A percentile compares a stretch with the other conserved stretches of the same genome.
These are phyloP conservation scores for Russula compacta DNA, from an alignment of 768 basidiomycete species.

Conservation along the genomic window DNA sequence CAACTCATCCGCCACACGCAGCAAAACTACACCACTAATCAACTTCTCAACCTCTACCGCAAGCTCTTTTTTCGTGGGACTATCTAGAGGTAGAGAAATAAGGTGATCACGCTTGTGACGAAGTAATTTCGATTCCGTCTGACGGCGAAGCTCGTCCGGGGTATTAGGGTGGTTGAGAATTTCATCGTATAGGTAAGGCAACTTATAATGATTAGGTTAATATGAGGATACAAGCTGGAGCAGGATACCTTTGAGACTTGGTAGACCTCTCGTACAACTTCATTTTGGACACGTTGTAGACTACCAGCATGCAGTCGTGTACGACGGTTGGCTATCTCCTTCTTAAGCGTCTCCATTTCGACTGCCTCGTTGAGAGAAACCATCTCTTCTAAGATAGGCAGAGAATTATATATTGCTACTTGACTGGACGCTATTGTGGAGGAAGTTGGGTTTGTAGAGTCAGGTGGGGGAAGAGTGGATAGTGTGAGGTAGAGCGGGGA, in stretches of 20 bases:
- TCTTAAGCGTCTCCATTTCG: conserved; percentile 48
- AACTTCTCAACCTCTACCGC: conserved; percentile 62
- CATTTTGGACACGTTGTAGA: conserved; percentile 48
- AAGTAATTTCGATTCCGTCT: conserved; percentile 68
- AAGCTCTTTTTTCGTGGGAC: conserved; percentile 35
- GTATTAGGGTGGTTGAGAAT: conserved; percentile 76
- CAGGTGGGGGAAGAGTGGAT: conserved; percentile 58
- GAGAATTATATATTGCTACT: conserved; percentile 54
- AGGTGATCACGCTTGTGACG: conserved; percentile 53
- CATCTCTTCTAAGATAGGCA: conserved; percentile 67
- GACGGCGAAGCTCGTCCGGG: conserved; percentile 67
- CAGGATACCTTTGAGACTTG: conserved; percentile 45
- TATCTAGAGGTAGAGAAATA: conserved; percentile 42
- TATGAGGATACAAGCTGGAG: neutral
- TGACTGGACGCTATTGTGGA: conserved; percentile 53
- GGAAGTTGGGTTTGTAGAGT: conserved; percentile 62
- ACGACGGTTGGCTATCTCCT: conserved; percentile 69
- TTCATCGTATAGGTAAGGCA: conserved; percentile 67
- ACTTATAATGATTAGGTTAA: conserved; percentile 30
- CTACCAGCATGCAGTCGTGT: conserved; percentile 63
- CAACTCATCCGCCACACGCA: conserved; percentile 67
- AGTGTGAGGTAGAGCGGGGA: conserved; percentile 58
- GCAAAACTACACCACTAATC: conserved; percentile 63
- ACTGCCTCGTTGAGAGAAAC: conserved; percentile 50
- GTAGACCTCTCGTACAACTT: conserved; percentile 61